Evolutionary conservation across 1,284 basidiomycete species (phyloP), one percentile per base, ranked within the genome.

Genomic region (Sporisorium sorghi): DNA sequence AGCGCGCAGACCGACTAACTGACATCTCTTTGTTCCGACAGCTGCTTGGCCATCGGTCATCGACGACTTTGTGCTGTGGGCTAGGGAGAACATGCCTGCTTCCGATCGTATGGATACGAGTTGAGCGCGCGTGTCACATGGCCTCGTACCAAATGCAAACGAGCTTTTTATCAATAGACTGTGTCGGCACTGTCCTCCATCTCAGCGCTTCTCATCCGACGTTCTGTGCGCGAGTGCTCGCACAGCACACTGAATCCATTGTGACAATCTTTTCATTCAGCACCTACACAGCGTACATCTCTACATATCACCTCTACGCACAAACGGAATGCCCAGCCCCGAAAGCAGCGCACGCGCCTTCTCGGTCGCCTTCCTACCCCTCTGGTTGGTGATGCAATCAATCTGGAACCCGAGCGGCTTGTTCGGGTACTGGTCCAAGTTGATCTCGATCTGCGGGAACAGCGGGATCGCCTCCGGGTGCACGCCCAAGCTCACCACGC

Each of bases 401-500:
- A 84, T 76, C 71, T 80, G 82, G 73, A 83, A 81, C 23, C 83
- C 83, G n/a, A 77, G 59, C 17, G 76, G 72, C 32, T 58, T 70
- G 62, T 76, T 76, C 14, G 80, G 79, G 64, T 84, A 84, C 61
- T 81, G 76, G 53, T 84, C 83, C 63, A 81, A 63, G 58, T 84
- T 84, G 52, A 83, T 77, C 61, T 84, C 83, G 32, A 78, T 81
- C 68, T 80, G 82, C 5, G 96, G 96, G 88, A 97, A 99, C 73
- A 96, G 88, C 11, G 89, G 90, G 89, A 98, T 91, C 0, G 94
- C 94, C 17, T 89, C 87, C 0, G 92, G 90, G 0, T 91, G 89
- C 26, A 99, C 87, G 61, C 96, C 96, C 76, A 99, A 90, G 2
- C 90, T 90, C 49, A 98, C 93, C 28, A 95, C 93, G 49, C 96